These are phyloP conservation scores for Medakamo hakoo DNA, from an alignment of 139 green algal species.

Conservation along the genomic window DNA sequence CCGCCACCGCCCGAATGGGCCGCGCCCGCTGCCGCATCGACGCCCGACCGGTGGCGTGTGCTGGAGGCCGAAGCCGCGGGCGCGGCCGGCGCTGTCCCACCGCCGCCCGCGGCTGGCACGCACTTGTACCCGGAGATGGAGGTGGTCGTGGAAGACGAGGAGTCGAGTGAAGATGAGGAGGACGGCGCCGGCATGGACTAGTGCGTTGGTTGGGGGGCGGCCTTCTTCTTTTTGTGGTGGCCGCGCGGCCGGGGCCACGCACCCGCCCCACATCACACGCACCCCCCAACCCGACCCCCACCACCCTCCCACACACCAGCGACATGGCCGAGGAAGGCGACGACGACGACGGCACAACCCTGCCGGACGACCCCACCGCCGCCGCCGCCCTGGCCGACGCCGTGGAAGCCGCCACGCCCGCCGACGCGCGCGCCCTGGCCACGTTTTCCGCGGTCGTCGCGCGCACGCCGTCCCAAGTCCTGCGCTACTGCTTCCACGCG, in stretches of 20 bases:
- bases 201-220: constrained; percentile 33
- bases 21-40: no score
- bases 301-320: constrained; percentile 28
- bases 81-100: not conserved
- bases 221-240: constrained; percentile 1
- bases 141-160: constrained; percentile 57
- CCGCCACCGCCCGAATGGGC: constrained; percentile 11
- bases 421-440: not conserved
- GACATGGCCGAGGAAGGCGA: no score
- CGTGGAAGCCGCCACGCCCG: no score
- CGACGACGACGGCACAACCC: not conserved
- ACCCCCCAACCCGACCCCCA: constrained; percentile 19
- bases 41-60: constrained; percentile 28
- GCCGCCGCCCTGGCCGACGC: not conserved
- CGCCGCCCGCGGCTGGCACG: no score
- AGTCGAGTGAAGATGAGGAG: constrained; percentile 18
- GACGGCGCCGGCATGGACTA: constrained; percentile 14
- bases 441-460: constrained; percentile 1
- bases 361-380: not conserved
- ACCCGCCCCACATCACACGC: not conserved
- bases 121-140: constrained; percentile 42
- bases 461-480: constrained; percentile 21
- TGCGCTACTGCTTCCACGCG: constrained; percentile 62
- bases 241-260: not conserved
- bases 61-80: constrained; percentile 4